Percentiles rank a stretch among this genome's conserved stretches.
Conservation (phyloP, 2,329 filamentous ascomycete species). For the Colletotrichum tropicicola region DNA sequence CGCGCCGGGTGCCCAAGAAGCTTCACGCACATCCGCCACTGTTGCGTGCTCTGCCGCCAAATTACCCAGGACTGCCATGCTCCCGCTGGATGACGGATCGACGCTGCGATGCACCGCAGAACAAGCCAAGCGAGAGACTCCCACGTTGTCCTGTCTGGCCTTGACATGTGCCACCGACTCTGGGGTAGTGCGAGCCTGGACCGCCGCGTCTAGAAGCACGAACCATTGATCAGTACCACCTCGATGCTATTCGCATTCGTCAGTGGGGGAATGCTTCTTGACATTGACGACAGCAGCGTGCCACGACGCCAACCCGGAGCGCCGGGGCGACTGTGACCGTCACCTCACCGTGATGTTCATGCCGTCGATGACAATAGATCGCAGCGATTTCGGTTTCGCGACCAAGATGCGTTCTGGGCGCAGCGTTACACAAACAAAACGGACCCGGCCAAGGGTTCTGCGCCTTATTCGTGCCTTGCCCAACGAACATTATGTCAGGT, state of each 20-base stretch:
- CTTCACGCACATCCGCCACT: neutral
- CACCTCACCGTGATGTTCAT: neutral
- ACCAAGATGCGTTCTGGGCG: neutral
- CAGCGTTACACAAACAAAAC: neutral
- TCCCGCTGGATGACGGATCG: conserved; percentile 8
- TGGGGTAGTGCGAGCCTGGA: neutral
- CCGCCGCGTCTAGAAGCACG: neutral
- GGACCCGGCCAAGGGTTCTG: neutral
- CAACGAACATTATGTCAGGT: conserved; percentile 8
- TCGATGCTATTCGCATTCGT: neutral
- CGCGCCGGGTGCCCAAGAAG: too few relatives aligned
- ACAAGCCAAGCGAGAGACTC: neutral
- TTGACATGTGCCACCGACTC: neutral
- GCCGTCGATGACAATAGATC: conserved; percentile 2
- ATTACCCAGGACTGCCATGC: neutral
- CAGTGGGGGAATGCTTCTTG: neutral
- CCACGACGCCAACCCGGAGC: neutral
- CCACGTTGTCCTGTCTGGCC: conserved; percentile 1
- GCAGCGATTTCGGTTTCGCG: neutral
- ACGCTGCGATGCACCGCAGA: neutral
- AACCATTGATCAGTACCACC: neutral
- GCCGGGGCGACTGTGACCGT: neutral
- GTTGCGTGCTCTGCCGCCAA: neutral
- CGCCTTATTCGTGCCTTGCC: neutral
- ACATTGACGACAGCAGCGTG: neutral